These are phyloP conservation scores for Chlorella variabilis DNA, from an alignment of 163 green algal species.

Conservation along the genomic window DNA sequence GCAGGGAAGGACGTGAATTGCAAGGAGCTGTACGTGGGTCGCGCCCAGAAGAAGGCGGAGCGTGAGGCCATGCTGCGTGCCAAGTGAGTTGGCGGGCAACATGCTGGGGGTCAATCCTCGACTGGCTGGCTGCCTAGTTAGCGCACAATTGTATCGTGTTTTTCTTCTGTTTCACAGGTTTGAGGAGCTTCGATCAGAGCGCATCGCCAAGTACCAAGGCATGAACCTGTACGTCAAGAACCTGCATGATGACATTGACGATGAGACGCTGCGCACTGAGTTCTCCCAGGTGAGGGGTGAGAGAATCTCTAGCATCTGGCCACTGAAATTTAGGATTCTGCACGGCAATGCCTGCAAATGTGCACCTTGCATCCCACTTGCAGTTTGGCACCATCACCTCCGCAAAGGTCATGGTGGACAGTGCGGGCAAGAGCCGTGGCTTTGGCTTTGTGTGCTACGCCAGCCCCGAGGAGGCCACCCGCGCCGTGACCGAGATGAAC, in stretches of 20 bases:
- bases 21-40: conserved; percentile 85
- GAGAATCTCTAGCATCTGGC: too few species aligned
- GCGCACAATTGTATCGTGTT: too few species aligned
- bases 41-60: conserved; percentile 98
- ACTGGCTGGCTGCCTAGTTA: too few species aligned
- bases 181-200: conserved; percentile 80
- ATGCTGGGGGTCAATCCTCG: too few species aligned
- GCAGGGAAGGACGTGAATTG: conserved; percentile 82
- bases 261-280: conserved; percentile 88
- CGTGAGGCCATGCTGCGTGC: conserved; percentile 77
- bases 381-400: conserved; percentile 94
- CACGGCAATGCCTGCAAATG: not conserved
- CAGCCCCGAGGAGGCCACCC: conserved; percentile 83
- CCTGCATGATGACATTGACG: conserved; percentile 88
- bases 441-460: conserved; percentile 91
- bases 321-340: not conserved
- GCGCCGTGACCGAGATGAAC: conserved; percentile 94
- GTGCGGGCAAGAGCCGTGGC: conserved; percentile 65
- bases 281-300: conserved; percentile 68
- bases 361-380: too few species aligned
- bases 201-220: conserved; percentile 89
- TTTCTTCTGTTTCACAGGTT: conserved; percentile 51
- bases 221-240: conserved; percentile 99
- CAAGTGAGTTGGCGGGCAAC: too few species aligned
- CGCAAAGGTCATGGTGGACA: conserved; percentile 89